Evolutionary conservation across 2,329 filamentous ascomycete genomes (phyloP).

Genomic region (Dothiorella sarmentorum): DNA sequence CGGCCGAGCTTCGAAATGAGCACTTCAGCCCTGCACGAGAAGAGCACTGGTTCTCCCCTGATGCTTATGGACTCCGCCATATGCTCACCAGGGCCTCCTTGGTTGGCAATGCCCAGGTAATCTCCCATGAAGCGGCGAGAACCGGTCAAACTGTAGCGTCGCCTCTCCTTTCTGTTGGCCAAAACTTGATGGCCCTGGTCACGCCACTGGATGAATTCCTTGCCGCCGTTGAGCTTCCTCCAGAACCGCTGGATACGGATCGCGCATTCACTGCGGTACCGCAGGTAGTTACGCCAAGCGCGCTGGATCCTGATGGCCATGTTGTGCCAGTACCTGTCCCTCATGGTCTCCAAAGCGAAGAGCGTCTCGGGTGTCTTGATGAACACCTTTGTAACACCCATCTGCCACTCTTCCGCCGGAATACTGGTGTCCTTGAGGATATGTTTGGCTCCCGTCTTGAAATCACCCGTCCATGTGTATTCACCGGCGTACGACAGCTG

Average conservation of each 20-base stretch:
- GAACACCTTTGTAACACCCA: slow-evolving; percentile 95
- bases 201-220: slow-evolving; percentile 82
- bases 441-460: slow-evolving; percentile 81
- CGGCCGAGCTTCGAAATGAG: slow-evolving; percentile 93
- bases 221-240: slow-evolving; percentile 86
- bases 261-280: slow-evolving; percentile 88
- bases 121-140: slow-evolving; percentile 92
- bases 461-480: slow-evolving; percentile 90
- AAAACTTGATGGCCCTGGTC: slow-evolving; percentile 84
- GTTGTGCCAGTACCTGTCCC: slow-evolving; percentile 98
- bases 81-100: slow-evolving; percentile 73
- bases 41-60: slow-evolving; percentile 71
- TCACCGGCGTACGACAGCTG: slow-evolving; percentile 95
- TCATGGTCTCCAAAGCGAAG: slow-evolving; percentile 95
- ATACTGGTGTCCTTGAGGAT: slow-evolving; percentile 97
- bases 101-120: slow-evolving; percentile 84
- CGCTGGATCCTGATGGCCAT: slow-evolving; percentile 98
- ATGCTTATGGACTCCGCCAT: slow-evolving; percentile 74
- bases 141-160: slow-evolving; percentile 85
- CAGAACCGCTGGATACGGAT: slow-evolving; percentile 93
- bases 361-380: slow-evolving; percentile 97
- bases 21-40: slow-evolving; percentile 87
- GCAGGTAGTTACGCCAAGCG: slow-evolving; percentile 93
- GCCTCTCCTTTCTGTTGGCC: slow-evolving; percentile 81
- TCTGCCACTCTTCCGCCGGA: slow-evolving; percentile 90